Conservation (phyloP, 139 green algal genomes). For the Edaphochlamys debaryana region DNA sequence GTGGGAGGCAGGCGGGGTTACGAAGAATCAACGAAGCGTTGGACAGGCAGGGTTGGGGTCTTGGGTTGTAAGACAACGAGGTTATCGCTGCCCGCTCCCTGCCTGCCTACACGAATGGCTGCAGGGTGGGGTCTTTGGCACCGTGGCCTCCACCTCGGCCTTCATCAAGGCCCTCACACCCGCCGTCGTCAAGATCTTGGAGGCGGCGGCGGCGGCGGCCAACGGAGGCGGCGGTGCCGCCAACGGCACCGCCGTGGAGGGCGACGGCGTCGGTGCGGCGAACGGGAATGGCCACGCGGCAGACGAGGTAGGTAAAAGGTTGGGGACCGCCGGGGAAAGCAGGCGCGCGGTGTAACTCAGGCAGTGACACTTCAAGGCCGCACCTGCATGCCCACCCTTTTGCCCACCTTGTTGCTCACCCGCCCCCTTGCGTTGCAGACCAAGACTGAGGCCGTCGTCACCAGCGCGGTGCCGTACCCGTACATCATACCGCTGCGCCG, state of each 20-base stretch:
- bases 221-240: no score
- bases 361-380: no score
- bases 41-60: no score
- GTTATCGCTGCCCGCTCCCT: no score
- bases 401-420: no score
- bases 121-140: constrained; percentile 69
- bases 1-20: background rate
- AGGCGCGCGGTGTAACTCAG: no score
- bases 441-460: background rate
- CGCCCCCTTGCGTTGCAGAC: no score
- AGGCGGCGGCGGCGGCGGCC: background rate
- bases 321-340: no score
- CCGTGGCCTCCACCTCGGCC: constrained; percentile 33
- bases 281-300: background rate
- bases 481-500: background rate
- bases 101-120: no score
- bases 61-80: no score
- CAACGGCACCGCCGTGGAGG: background rate
- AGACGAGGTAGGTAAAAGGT: background rate
- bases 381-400: no score
- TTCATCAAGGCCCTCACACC: constrained; percentile 45
- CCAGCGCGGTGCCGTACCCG: background rate
- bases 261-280: background rate
- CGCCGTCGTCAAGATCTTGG: background rate
- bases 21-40: no score